Conservation (phyloP, 2,329 filamentous ascomycete genomes). For the Cladosporium phlei region DNA sequence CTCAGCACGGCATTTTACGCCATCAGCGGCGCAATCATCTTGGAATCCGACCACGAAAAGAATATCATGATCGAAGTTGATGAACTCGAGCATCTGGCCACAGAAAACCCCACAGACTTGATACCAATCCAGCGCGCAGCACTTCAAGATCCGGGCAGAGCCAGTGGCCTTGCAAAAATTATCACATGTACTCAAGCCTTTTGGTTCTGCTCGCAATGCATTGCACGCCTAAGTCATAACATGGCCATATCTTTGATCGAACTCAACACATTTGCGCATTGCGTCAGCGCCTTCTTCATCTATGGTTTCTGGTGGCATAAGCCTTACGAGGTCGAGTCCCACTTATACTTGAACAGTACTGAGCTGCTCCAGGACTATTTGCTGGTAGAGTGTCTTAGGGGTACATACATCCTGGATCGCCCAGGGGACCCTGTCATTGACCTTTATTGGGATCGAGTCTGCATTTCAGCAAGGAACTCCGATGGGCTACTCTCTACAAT, state of each 20-base stretch:
- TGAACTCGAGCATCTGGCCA: not conserved
- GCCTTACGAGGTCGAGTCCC: conserved; percentile 19
- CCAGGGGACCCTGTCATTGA: too few species aligned
- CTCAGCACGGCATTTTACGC: conserved; percentile 3
- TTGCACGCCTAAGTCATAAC: conserved; percentile 15
- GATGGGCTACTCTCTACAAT: too few species aligned
- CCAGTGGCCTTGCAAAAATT: conserved; percentile 17
- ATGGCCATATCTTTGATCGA: conserved; percentile 21
- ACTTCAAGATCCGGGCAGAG: conserved; percentile 15
- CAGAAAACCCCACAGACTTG: not conserved
- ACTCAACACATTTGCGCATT: conserved; percentile 22
- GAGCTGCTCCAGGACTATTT: not conserved
- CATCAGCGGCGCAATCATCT: not conserved
- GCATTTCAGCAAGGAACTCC: too few species aligned
- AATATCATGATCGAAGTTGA: not conserved
- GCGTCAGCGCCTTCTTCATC: conserved; percentile 19
- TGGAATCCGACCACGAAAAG: too few species aligned
- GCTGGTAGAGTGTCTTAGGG: too few species aligned
- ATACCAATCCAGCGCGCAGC: not conserved
- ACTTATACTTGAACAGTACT: not conserved
- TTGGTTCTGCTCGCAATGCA: conserved; percentile 23
- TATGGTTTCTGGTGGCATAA: conserved; percentile 25
- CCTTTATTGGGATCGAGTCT: too few species aligned
- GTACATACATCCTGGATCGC: too few species aligned
- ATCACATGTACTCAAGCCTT: conserved; percentile 17